phyloP scores from a whole-genome alignment of 2,329 filamentous ascomycete species.

The Aspergillus alliaceus region DNA sequence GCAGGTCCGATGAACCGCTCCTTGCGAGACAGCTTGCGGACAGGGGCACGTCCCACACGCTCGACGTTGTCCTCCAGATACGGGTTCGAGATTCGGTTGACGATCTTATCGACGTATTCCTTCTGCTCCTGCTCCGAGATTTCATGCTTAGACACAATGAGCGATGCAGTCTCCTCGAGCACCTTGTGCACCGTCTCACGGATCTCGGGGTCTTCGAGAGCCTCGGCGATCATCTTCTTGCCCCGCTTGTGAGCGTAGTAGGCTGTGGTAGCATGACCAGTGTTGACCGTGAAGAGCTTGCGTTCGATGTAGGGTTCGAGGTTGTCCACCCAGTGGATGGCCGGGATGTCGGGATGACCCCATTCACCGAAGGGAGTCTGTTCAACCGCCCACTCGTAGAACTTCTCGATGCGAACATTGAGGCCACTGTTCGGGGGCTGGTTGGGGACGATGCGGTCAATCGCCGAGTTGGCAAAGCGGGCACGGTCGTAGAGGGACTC shows the following conservation, averaged over 20 bases:
- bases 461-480: constrained; percentile 94
- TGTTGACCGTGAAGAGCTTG: constrained; percentile 99
- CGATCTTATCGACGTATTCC: constrained; percentile 87
- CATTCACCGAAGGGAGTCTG: constrained; percentile 75
- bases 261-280: constrained; percentile 89
- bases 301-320: constrained; percentile 96
- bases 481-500: constrained; percentile 71
- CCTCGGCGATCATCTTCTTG: constrained; percentile 86
- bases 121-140: constrained; percentile 75
- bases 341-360: constrained; percentile 72
- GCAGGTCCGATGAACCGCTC: constrained; percentile 95
- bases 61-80: constrained; percentile 89
- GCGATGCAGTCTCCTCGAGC: constrained; percentile 78
- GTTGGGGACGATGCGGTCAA: constrained; percentile 95
- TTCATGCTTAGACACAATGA: constrained; percentile 84
- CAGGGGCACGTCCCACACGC: constrained; percentile 89
- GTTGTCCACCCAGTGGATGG: constrained; percentile 90
- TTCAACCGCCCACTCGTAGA: constrained; percentile 99
- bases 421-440: constrained; percentile 79
- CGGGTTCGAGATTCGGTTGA: constrained; percentile 89
- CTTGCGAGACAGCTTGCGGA: constrained; percentile 91
- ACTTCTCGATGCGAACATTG: constrained; percentile 94
- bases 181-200: constrained; percentile 75
- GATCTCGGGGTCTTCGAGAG: constrained; percentile 78
- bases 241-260: constrained; percentile 90